A percentile compares a stretch with the other conserved stretches of the same genome.
These are phyloP conservation scores for Setomelanomma holmii DNA, from an alignment of 2,329 filamentous ascomycete genomes.

Conservation along the genomic window DNA sequence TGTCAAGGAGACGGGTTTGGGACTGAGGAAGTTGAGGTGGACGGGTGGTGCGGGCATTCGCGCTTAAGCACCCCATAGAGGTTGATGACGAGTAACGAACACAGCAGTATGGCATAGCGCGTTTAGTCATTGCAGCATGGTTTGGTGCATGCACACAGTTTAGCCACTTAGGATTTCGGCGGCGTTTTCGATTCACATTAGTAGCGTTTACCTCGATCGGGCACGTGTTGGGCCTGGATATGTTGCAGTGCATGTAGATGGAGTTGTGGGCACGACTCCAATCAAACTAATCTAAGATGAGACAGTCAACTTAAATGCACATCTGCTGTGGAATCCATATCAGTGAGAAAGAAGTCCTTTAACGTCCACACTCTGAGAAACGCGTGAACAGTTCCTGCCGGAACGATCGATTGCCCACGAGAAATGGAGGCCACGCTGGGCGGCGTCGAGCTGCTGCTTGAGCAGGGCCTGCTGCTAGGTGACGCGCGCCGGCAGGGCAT, in stretches of 20 bases:
- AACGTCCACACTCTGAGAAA: no score
- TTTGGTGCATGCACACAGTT: neutral
- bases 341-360: no score
- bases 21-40: constrained; percentile 43
- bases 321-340: no score
- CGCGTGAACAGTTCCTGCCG: no score
- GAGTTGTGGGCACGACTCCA: neutral
- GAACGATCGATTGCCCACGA: no score
- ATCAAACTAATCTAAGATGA: no score
- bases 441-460: no score
- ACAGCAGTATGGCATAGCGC: neutral
- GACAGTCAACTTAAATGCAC: no score
- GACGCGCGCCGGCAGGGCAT: no score
- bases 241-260: neutral
- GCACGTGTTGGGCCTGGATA: neutral
- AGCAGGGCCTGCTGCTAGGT: no score
- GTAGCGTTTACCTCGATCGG: neutral
- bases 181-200: neutral
- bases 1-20: constrained; percentile 34
- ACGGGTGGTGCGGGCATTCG: constrained; percentile 34
- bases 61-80: constrained; percentile 6
- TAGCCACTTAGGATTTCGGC: neutral
- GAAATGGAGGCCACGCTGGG: no score
- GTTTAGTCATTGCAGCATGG: neutral
- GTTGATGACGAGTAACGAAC: neutral